These are phyloP conservation scores for Phytophthora niederhauseri DNA, from an alignment of 352 stramenopile genomes.

Conservation along the genomic window DNA sequence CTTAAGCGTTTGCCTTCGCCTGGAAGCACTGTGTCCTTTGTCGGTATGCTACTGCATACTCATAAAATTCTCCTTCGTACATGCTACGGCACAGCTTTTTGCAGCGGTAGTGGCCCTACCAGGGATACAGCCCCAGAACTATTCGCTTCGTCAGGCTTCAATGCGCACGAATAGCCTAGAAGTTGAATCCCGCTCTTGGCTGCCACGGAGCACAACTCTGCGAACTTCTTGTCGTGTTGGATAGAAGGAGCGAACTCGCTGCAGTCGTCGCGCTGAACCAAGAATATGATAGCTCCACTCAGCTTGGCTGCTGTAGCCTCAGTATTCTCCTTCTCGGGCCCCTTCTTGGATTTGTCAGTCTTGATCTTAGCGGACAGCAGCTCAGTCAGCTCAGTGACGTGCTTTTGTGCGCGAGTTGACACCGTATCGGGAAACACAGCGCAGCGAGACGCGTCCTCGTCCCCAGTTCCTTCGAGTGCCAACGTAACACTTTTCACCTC, in stretches of 20 bases:
- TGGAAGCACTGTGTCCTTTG: too few relatives aligned
- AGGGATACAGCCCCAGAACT: conserved; percentile 46
- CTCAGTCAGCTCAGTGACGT: conserved; percentile 77
- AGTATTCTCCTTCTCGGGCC: conserved; percentile 9
- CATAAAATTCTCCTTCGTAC: too few relatives aligned
- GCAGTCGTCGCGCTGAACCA: conserved; percentile 84
- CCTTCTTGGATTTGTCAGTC: conserved; percentile 8
- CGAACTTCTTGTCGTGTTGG: conserved; percentile 70
- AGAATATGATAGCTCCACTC: conserved; percentile 70
- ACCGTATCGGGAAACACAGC: conserved; percentile 85
- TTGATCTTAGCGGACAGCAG: conserved; percentile 38
- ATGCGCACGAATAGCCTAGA: conserved; percentile 57
- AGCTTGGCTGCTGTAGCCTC: conserved; percentile 13
- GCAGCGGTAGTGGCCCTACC: conserved; percentile 44
- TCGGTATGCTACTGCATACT: too few relatives aligned
- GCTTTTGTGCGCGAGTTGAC: conserved; percentile 75
- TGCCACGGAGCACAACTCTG: conserved; percentile 58
- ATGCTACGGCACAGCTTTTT: conserved; percentile 12
- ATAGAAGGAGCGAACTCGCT: conserved; percentile 67
- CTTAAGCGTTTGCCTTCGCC: too few relatives aligned
- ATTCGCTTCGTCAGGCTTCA: conserved; percentile 53
- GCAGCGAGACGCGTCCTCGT: conserved; percentile 29
- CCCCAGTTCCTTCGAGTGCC: conserved; percentile 22
- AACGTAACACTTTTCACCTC: conserved; percentile 90
- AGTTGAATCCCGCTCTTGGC: conserved; percentile 59